phyloP scores from a whole-genome alignment of 257 asterid species.

The Ilex aquifolium region DNA sequence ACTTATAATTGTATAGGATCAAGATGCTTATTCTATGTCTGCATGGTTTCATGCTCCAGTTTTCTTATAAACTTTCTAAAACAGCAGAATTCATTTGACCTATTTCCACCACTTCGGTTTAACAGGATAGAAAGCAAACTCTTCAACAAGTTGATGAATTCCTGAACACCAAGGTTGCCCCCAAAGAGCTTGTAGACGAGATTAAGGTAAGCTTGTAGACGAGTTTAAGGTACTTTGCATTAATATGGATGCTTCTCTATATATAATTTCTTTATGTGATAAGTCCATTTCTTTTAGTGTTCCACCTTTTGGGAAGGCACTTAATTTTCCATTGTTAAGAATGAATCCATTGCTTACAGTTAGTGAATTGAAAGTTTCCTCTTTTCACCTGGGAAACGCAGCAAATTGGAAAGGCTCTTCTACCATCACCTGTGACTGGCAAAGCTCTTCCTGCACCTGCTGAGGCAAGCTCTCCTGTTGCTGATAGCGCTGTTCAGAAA shows the following conservation, averaged over 20 bases:
- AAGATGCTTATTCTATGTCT: too few species aligned
- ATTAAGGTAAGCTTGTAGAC: constrained; percentile 43
- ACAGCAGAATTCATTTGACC: neutral
- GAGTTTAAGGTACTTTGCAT: too few species aligned
- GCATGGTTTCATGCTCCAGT: too few species aligned
- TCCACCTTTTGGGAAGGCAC: neutral
- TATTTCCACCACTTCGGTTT: constrained; percentile 5
- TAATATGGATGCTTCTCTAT: too few species aligned
- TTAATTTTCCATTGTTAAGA: neutral
- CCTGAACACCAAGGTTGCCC: constrained; percentile 63
- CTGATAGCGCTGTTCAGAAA: neutral
- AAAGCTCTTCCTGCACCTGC: constrained; percentile 61
- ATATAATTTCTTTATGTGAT: neutral
- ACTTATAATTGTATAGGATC: too few species aligned
- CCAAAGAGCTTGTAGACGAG: constrained; percentile 80
- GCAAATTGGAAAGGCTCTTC: constrained; percentile 89
- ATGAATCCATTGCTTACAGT: neutral
- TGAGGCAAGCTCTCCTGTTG: constrained; percentile 34
- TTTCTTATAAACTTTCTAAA: too few species aligned
- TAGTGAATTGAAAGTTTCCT: too few species aligned
- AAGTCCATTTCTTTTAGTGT: neutral
- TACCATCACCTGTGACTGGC: constrained; percentile 47
- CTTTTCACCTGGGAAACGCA: constrained; percentile 16
- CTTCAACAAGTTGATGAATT: constrained; percentile 64
- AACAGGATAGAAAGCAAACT: constrained; percentile 89